Evolutionary conservation across 2,329 filamentous ascomycete species (phyloP), one percentile per base, ranked within the genome.

Genomic region (Parastagonospora avenae): DNA sequence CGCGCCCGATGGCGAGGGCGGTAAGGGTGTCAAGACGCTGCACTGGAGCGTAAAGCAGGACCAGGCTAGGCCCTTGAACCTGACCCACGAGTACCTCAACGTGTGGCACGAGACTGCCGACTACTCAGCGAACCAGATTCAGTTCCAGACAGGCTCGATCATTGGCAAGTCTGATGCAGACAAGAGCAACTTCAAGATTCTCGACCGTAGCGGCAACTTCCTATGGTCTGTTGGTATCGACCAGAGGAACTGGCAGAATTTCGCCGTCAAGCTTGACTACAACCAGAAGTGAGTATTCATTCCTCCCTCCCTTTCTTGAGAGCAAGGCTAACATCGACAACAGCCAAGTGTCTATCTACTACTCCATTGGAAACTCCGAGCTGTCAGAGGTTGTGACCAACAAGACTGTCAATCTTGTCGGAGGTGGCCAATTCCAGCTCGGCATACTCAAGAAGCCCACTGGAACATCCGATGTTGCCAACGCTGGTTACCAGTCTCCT

Each of bases 381-480:
- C 79, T 87, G 28, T 70, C 75, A 29, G 65, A 73, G 1, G 79
- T 81, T n/a, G 82, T 77, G 1, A 68, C 74, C 14, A 71, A 78
- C 0, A 61, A 81, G 0, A 16, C 70, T 35, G 83, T 83, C 58
- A 77, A 85, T 57, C 75, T 85, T 48, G 76, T 77, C 35, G 84
- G 84, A 4, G 77, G 80, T 47, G 85, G 85, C 16, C 83, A 86
- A 66, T 85, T 80, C 68, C 85, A 87, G 65, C 80, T 87, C 44
- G 85, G 85, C 31, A 65, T 86, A 1, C 73, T 87, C 51, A 87
- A 87, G 79, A 86, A 86, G 76, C 79, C 81, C 5, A 76, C 80
- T 41, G 75, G 80, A 7, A 67, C 64, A 1, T 56, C 53, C n/a
- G 73, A 74, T 43, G 71, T 75, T 4, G 71, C 68, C n/a, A 74